Conservation (phyloP, 257 asterid genomes). For the Penstemon eatonii region DNA sequence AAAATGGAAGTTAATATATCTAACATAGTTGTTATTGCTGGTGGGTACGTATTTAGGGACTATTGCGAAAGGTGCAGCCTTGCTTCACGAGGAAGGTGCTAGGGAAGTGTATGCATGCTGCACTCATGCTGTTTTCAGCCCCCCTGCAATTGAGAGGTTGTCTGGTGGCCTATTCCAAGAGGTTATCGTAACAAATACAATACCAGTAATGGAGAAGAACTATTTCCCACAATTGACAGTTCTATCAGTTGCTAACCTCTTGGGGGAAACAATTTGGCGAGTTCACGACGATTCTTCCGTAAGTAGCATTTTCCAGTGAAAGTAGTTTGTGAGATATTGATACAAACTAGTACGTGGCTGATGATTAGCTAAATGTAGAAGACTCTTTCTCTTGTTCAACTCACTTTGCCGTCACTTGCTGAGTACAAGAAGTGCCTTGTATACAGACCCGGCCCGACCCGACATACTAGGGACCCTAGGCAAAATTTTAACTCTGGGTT, state of each 20-base stretch:
- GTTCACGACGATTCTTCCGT: slow-evolving; percentile 93
- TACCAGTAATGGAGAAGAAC: slow-evolving; percentile 76
- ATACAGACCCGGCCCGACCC: too few species aligned
- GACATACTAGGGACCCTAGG: too few species aligned
- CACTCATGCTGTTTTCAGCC: slow-evolving; percentile 96
- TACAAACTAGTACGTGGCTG: too few species aligned
- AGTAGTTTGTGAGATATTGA: too few species aligned
- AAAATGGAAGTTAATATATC: too few species aligned
- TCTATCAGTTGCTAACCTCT: slow-evolving; percentile 83
- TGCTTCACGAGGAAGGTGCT: slow-evolving; percentile 89
- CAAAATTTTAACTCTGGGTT: too few species aligned
- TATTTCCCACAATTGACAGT: slow-evolving; percentile 83
- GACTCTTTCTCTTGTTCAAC: too few species aligned
- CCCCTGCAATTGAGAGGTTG: slow-evolving; percentile 91
- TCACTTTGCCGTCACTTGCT: too few species aligned
- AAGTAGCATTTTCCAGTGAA: slow-evolving; percentile 43
- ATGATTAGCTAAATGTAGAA: too few species aligned
- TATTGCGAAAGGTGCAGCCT: slow-evolving; percentile 89
- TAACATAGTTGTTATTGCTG: slow-evolving; percentile 22
- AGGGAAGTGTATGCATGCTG: slow-evolving; percentile 96
- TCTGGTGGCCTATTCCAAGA: slow-evolving; percentile 92
- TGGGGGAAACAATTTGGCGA: slow-evolving; percentile 98
- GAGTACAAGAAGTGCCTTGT: too few species aligned
- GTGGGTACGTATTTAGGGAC: slow-evolving; percentile 60
- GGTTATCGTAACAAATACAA: slow-evolving; percentile 83